phyloP scores from a whole-genome alignment of 352 stramenopile species.

The Proteromonas lacertae region DNA sequence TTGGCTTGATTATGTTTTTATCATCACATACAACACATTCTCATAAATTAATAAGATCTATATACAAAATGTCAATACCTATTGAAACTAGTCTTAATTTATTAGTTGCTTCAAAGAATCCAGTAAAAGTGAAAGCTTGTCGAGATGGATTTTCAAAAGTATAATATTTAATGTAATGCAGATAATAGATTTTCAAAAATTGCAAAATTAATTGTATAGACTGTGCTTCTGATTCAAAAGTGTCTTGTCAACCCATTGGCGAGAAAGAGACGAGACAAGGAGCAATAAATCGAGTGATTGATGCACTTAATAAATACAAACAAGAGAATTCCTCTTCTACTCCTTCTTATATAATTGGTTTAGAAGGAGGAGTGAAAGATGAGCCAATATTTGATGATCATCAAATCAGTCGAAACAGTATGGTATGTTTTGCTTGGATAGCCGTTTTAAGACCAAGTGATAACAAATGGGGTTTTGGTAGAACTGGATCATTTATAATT shows the following conservation, averaged over 20 bases:
- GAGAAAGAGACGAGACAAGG: slow-evolving; percentile 22
- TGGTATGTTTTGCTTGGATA: slow-evolving; percentile 10
- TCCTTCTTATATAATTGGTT: slow-evolving; percentile 18
- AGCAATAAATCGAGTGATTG: slow-evolving; percentile 19
- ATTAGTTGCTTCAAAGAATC: no score
- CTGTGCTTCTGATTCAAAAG: no score
- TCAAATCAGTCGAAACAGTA: slow-evolving; percentile 2
- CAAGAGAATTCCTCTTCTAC: not conserved
- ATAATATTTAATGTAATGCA: no score
- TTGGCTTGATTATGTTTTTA: no score
- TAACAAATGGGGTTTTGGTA: slow-evolving; percentile 12
- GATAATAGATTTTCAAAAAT: no score
- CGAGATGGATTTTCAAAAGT: no score
- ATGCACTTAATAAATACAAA: slow-evolving; percentile 7
- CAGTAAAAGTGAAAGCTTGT: no score
- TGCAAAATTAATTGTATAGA: no score
- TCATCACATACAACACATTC: no score
- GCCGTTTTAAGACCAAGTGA: slow-evolving; percentile 4
- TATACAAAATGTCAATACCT: no score
- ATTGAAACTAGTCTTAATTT: no score
- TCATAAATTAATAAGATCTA: no score
- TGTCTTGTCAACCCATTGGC: slow-evolving; percentile 26
- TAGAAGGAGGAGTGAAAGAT: slow-evolving; percentile 27
- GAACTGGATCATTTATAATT: slow-evolving; percentile 23
- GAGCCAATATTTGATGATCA: slow-evolving; percentile 4